phyloP scores from a whole-genome alignment of 768 basidiomycete species.

The Asterophora parasitica region DNA sequence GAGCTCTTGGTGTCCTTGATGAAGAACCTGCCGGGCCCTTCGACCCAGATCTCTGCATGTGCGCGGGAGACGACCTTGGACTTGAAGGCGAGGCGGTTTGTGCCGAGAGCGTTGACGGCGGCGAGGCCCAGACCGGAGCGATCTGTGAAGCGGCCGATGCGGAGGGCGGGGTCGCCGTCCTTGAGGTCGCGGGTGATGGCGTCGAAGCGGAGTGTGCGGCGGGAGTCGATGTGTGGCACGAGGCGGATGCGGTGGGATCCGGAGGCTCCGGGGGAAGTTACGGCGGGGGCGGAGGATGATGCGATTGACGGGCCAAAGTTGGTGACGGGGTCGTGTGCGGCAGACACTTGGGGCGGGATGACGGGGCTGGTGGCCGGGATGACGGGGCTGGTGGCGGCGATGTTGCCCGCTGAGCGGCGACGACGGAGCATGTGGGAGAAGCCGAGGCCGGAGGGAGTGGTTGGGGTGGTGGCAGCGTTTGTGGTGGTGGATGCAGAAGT shows the following conservation, averaged over 20 bases:
- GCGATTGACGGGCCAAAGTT: background rate
- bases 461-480: slow-evolving; percentile 1
- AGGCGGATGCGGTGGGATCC: slow-evolving; percentile 74
- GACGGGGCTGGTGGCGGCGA: slow-evolving; percentile 25
- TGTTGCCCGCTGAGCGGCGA: slow-evolving; percentile 58
- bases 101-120: slow-evolving; percentile 61
- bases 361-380: slow-evolving; percentile 7
- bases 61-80: slow-evolving; percentile 92
- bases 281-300: slow-evolving; percentile 7
- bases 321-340: background rate
- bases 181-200: slow-evolving; percentile 84
- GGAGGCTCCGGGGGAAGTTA: background rate
- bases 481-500: slow-evolving; percentile 27
- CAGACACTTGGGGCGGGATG: slow-evolving; percentile 8
- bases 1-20: slow-evolving; percentile 88
- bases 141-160: slow-evolving; percentile 95
- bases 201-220: slow-evolving; percentile 87
- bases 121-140: slow-evolving; percentile 62
- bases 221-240: slow-evolving; percentile 91
- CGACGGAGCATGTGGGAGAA: slow-evolving; percentile 63
- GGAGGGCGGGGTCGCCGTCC: slow-evolving; percentile 63
- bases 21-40: slow-evolving; percentile 64
- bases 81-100: slow-evolving; percentile 90
- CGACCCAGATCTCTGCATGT: slow-evolving; percentile 93
- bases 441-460: slow-evolving; percentile 33